Percentiles rank a stretch among this genome's conserved stretches.
phyloP scores from a whole-genome alignment of 768 basidiomycete species.

The Tulasnella sp. region DNA sequence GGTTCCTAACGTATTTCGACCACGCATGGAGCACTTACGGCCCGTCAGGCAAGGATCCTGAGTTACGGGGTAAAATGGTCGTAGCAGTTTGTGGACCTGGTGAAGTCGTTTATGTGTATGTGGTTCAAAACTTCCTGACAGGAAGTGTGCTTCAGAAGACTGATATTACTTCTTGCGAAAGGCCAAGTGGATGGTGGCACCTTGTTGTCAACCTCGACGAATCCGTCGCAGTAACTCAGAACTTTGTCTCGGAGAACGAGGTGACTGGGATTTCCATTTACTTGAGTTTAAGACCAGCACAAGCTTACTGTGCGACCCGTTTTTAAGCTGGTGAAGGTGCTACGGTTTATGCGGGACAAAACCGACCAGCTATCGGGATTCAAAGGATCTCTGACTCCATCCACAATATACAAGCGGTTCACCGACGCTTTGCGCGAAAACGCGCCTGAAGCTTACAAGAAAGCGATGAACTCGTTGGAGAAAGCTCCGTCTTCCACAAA shows the following conservation, averaged over 20 bases:
- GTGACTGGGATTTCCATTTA: not conserved
- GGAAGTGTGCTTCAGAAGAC: not conserved
- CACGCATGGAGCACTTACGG: constrained; percentile 17
- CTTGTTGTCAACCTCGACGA: constrained; percentile 22
- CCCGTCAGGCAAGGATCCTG: constrained; percentile 17
- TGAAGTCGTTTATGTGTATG: constrained; percentile 21
- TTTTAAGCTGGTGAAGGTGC: constrained; percentile 18
- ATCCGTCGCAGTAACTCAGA: constrained; percentile 24
- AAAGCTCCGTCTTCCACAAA: not conserved
- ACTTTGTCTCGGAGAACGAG: constrained; percentile 21
- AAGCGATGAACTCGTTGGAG: not conserved
- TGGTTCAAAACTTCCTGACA: too few relatives aligned
- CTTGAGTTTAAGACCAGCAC: not conserved
- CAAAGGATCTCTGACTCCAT: constrained; percentile 6
- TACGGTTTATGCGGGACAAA: constrained; percentile 20
- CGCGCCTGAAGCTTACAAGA: not conserved
- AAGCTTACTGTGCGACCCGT: not conserved
- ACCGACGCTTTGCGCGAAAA: constrained; percentile 2
- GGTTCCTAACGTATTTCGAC: constrained; percentile 20
- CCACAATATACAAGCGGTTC: constrained; percentile 14
- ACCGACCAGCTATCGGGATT: constrained; percentile 22
- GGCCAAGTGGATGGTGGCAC: constrained; percentile 24
- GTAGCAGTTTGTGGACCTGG: constrained; percentile 21
- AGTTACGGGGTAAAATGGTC: constrained; percentile 19
- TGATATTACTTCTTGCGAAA: not conserved